phyloP scores from a whole-genome alignment of 1,139 yeast species.

The Eremothecium sinecaudum region DNA sequence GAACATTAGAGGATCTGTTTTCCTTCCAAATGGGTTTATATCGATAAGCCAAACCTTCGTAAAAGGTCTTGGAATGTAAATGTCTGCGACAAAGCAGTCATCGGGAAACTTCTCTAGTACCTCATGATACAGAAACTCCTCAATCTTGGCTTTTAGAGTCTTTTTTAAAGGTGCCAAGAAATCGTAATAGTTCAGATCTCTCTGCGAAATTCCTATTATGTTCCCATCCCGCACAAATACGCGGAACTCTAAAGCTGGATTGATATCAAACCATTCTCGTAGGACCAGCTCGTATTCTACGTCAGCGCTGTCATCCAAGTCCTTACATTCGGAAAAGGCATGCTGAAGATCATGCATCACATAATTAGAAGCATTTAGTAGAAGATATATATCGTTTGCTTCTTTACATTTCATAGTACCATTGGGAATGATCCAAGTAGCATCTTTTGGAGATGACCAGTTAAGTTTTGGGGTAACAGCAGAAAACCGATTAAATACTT shows the following conservation, averaged over 20 bases:
- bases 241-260: constrained; percentile 86
- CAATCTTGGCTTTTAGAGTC: constrained; percentile 41
- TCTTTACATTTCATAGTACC: constrained; percentile 62
- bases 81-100: constrained; percentile 57
- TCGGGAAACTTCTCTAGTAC: constrained; percentile 46
- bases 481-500: constrained; percentile 40
- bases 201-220: constrained; percentile 68
- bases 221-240: constrained; percentile 59
- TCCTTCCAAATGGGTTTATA: constrained; percentile 73
- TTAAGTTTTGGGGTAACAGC: constrained; percentile 79
- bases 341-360: constrained; percentile 73
- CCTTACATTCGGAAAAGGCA: constrained; percentile 44
- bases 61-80: constrained; percentile 72
- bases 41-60: constrained; percentile 61
- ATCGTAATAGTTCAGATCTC: constrained; percentile 76
- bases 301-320: constrained; percentile 17
- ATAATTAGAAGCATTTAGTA: constrained; percentile 80
- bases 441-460: constrained; percentile 96
- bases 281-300: constrained; percentile 54
- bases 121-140: constrained; percentile 45
- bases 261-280: constrained; percentile 66
- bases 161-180: constrained; percentile 46
- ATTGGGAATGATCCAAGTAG: constrained; percentile 81
- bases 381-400: constrained; percentile 65
- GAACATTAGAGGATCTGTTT: constrained; percentile 66